A percentile compares a stretch with the other conserved stretches of the same genome.
These are phyloP conservation scores for Hypoxylon sp. DNA, from an alignment of 2,329 filamentous ascomycete species.

Conservation along the genomic window DNA sequence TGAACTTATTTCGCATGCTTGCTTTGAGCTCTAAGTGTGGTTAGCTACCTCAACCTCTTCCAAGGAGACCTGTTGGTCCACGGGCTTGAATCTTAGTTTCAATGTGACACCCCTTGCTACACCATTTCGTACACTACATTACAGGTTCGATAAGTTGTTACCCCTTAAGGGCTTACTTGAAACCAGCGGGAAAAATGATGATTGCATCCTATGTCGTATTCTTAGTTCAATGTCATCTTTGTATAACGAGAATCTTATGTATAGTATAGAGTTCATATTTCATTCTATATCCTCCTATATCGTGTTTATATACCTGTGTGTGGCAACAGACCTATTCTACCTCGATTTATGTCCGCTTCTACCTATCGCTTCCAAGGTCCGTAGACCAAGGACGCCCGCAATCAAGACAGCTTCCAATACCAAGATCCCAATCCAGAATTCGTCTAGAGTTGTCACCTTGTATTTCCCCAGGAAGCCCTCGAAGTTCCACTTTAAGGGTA, in stretches of 20 bases:
- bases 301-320: constrained; percentile 14
- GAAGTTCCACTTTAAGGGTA: constrained; percentile 49
- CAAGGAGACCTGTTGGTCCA: too few relatives aligned
- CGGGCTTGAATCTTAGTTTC: too few relatives aligned
- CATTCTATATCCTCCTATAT: constrained; percentile 9
- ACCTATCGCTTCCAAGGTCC: constrained; percentile 34
- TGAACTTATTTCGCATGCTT: not conserved
- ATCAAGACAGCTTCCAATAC: constrained; percentile 63
- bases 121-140: too few relatives aligned
- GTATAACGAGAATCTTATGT: too few relatives aligned
- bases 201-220: too few relatives aligned
- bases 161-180: too few relatives aligned
- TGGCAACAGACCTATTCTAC: constrained; percentile 11
- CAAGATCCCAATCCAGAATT: constrained; percentile 64
- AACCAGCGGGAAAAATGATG: too few relatives aligned
- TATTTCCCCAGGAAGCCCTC: constrained; percentile 48
- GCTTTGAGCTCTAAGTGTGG: not conserved
- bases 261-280: not conserved
- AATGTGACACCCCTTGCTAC: too few relatives aligned
- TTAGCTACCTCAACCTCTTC: not conserved
- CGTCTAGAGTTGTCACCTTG: constrained; percentile 61
- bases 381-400: constrained; percentile 54
- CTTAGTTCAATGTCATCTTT: too few relatives aligned
- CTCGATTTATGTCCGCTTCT: constrained; percentile 14
- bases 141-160: too few relatives aligned